Conservation (phyloP, 306 rosid species). For the Psophocarpus tetragonolobus region DNA sequence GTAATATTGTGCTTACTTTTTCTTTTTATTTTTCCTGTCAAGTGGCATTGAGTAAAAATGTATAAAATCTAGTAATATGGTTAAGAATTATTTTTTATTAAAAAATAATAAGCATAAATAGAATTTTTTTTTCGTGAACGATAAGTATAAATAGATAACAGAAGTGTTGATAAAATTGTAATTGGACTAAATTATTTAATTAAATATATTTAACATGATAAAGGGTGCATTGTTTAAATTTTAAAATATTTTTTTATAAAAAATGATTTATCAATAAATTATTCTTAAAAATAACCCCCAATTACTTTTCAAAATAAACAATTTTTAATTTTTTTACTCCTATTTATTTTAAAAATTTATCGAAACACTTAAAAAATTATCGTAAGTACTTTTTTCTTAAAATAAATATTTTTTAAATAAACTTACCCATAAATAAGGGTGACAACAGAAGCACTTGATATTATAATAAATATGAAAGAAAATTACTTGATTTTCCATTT, state of each 20-base stretch:
- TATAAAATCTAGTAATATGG: neutral
- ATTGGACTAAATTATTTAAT: neutral
- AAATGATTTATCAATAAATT: no score
- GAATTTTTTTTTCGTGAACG: no score
- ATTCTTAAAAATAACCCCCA: no score
- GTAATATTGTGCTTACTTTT: neutral
- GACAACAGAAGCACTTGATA: neutral
- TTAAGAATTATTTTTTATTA: neutral
- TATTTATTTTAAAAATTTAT: no score
- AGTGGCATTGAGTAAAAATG: neutral
- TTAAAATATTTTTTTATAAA: no score
- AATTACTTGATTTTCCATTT: neutral
- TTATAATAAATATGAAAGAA: neutral
- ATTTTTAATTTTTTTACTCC: no score
- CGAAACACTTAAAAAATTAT: no score
- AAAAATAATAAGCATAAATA: neutral
- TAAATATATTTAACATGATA: neutral
- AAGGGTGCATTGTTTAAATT: no score
- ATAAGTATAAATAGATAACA: neutral
- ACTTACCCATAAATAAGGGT: neutral
- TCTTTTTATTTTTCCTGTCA: neutral
- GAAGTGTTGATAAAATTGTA: neutral
- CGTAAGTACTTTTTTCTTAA: no score
- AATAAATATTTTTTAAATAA: no score
- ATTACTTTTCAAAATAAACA: no score